Evolutionary conservation across 768 basidiomycete species (phyloP).

Genomic region (Termitomyces sp.): DNA sequence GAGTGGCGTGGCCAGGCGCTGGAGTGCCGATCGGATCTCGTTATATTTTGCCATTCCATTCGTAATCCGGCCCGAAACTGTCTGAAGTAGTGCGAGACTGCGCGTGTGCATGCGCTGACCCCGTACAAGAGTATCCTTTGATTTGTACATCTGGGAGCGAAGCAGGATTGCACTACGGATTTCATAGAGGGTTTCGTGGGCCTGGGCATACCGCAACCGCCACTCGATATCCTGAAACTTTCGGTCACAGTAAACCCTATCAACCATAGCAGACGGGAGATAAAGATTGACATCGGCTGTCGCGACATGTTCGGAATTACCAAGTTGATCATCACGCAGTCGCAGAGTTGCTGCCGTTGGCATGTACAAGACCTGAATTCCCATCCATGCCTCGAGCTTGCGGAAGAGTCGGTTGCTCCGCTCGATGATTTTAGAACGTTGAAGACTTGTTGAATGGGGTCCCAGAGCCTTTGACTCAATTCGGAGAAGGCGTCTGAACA

Average conservation of each 20-base stretch:
- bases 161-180: no score
- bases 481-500: no score
- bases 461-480: no score
- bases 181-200: not conserved
- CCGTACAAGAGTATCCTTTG: constrained; percentile 26
- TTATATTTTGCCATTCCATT: not conserved
- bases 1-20: not conserved
- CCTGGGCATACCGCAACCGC: constrained; percentile 28
- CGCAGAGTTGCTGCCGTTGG: constrained; percentile 17
- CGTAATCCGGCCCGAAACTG: not conserved
- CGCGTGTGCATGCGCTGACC: constrained; percentile 27
- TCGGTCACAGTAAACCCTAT: not conserved
- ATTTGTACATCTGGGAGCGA: constrained; percentile 20
- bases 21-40: not conserved
- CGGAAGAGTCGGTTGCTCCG: constrained; percentile 20
- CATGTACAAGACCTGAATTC: constrained; percentile 29
- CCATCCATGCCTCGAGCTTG: constrained; percentile 27
- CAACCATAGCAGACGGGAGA: constrained; percentile 6
- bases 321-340: not conserved
- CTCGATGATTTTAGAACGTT: constrained; percentile 24
- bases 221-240: constrained; percentile 24
- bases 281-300: constrained; percentile 5
- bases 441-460: not conserved
- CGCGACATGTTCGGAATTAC: not conserved
- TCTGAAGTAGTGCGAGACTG: constrained; percentile 19